These are phyloP conservation scores for Lentinula guzmanii DNA, from an alignment of 768 basidiomycete genomes.

Conservation along the genomic window DNA sequence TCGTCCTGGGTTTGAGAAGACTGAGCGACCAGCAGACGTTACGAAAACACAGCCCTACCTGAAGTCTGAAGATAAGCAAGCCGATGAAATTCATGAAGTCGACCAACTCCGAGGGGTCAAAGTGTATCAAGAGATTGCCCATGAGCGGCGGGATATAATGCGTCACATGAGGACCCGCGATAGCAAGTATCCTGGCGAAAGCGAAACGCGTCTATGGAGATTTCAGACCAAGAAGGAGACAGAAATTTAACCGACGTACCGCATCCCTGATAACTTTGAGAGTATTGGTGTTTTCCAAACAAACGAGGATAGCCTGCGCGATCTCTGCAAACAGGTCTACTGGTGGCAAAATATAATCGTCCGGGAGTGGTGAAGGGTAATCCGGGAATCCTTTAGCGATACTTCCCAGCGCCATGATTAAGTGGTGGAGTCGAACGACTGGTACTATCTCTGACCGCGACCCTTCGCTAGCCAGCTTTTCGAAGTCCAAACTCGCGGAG, in stretches of 20 bases:
- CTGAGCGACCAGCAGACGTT: not conserved
- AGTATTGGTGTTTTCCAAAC: constrained; percentile 81
- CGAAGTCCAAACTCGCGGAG: constrained; percentile 22
- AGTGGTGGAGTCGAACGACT: constrained; percentile 87
- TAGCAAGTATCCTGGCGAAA: constrained; percentile 88
- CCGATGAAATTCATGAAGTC: constrained; percentile 97
- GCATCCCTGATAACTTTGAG: constrained; percentile 89
- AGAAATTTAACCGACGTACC: constrained; percentile 39
- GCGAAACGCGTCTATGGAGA: constrained; percentile 75
- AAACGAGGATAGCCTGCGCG: constrained; percentile 82
- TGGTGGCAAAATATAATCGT: constrained; percentile 64
- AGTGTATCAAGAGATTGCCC: constrained; percentile 84
- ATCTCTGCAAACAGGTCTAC: constrained; percentile 78
- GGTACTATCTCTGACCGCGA: constrained; percentile 56
- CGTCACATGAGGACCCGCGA: constrained; percentile 81
- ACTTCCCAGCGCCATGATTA: constrained; percentile 91
- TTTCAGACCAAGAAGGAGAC: constrained; percentile 6
- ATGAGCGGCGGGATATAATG: constrained; percentile 87
- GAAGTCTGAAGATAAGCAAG: constrained; percentile 83
- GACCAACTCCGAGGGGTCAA: constrained; percentile 86
- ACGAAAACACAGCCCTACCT: constrained; percentile 39
- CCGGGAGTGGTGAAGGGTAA: constrained; percentile 63
- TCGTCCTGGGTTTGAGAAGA: constrained; percentile 48
- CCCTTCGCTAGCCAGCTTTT: not conserved
- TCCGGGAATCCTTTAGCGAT: constrained; percentile 97